Conservation (phyloP, 768 basidiomycete genomes). For the Boletus subcaerulescens region DNA sequence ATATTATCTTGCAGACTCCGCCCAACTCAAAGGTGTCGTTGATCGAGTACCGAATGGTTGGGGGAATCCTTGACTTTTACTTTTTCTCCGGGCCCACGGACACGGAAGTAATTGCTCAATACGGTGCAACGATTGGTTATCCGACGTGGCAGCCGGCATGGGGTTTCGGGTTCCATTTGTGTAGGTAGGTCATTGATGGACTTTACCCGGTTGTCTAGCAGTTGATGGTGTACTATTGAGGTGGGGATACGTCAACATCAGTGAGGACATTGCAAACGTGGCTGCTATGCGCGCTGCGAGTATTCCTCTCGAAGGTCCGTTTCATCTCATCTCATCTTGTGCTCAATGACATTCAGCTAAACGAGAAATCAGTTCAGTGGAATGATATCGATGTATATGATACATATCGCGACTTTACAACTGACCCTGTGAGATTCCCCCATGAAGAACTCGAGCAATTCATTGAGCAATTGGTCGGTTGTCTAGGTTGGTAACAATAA, state of each 20-base stretch:
- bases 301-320: conserved; percentile 72
- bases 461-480: conserved; percentile 53
- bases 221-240: conserved; percentile 1
- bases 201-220: not conserved
- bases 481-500: not conserved
- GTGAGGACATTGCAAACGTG: conserved; percentile 55
- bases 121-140: conserved; percentile 61
- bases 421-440: conserved; percentile 63
- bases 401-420: conserved; percentile 65
- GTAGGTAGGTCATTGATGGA: conserved; percentile 40
- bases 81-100: conserved; percentile 60
- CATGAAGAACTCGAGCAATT: conserved; percentile 50
- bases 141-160: conserved; percentile 73
- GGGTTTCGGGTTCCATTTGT: conserved; percentile 79
- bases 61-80: conserved; percentile 77
- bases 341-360: not conserved
- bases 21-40: conserved; percentile 52
- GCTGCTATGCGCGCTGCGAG: conserved; percentile 61
- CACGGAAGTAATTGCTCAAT: conserved; percentile 64
- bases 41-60: conserved; percentile 70
- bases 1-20: conserved; percentile 65
- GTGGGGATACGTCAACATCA: conserved; percentile 52
- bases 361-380: conserved; percentile 56
- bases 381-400: conserved; percentile 77
- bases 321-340: not conserved